Conservation (phyloP, 2,329 filamentous ascomycete genomes). For the Phialophora expanda region DNA sequence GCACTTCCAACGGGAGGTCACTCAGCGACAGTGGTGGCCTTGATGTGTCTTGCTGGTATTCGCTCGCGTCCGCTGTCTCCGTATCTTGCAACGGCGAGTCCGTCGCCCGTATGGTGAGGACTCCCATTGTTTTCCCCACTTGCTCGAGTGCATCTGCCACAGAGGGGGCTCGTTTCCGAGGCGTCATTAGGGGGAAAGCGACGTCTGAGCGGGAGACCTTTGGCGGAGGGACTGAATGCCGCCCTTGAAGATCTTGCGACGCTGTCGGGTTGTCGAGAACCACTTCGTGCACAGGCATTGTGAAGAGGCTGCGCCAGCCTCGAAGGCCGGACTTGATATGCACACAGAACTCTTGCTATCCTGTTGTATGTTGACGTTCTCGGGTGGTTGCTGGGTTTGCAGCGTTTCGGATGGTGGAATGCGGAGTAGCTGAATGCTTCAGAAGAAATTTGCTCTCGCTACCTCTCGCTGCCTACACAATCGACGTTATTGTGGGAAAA, state of each 20-base stretch:
- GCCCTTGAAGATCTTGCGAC: constrained; percentile 31
- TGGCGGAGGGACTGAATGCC: constrained; percentile 29
- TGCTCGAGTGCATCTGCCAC: constrained; percentile 29
- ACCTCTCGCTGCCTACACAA: no score
- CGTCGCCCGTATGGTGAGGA: constrained; percentile 31
- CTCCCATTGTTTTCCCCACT: constrained; percentile 34
- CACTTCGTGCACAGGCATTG: constrained; percentile 35
- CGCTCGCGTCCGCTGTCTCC: background rate
- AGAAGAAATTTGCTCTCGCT: background rate
- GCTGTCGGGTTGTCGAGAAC: constrained; percentile 31
- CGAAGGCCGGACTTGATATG: background rate
- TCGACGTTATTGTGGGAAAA: background rate
- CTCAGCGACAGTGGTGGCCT: constrained; percentile 26
- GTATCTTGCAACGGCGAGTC: constrained; percentile 13
- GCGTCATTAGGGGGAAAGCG: constrained; percentile 34
- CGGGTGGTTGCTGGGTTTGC: background rate
- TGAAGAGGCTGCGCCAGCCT: constrained; percentile 20
- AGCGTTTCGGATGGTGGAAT: background rate
- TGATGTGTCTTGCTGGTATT: constrained; percentile 4
- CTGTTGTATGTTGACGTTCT: background rate
- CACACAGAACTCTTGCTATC: background rate
- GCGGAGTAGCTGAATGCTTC: constrained; percentile 13
- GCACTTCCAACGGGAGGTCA: constrained; percentile 70
- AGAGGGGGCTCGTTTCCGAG: constrained; percentile 36
- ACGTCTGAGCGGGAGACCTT: constrained; percentile 35